Percentiles rank a stretch among this genome's conserved stretches.
phyloP scores from a whole-genome alignment of 768 basidiomycete species.

The Phanerodontia chrysosporium region DNA sequence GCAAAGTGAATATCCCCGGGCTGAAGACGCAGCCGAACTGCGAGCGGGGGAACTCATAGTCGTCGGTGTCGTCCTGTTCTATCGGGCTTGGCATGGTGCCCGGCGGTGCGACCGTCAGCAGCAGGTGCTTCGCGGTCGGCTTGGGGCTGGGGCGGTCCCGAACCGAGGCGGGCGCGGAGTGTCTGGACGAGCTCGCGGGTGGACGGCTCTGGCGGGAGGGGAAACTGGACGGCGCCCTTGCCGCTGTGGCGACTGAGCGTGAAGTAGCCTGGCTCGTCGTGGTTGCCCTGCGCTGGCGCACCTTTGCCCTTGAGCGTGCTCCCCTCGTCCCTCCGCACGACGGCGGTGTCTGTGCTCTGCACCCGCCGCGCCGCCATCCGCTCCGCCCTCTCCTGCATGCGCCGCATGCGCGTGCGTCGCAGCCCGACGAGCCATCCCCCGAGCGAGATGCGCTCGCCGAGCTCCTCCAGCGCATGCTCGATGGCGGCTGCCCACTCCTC shows the following conservation, averaged over 20 bases:
- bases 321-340: constrained; percentile 13
- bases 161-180: constrained; percentile 24
- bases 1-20: constrained; percentile 34
- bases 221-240: neutral
- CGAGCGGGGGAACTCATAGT: constrained; percentile 36
- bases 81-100: constrained; percentile 7
- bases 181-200: constrained; percentile 16
- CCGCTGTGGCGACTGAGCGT: neutral
- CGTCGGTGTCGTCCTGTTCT: constrained; percentile 27
- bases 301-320: constrained; percentile 13
- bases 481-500: constrained; percentile 43
- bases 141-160: constrained; percentile 22
- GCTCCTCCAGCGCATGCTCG: constrained; percentile 43
- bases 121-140: constrained; percentile 39
- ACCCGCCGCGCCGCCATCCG: constrained; percentile 17
- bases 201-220: neutral
- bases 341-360: constrained; percentile 3
- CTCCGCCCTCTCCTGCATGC: constrained; percentile 17
- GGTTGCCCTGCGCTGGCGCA: neutral
- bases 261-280: neutral
- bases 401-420: constrained; percentile 25
- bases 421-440: constrained; percentile 48
- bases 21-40: constrained; percentile 44
- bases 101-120: constrained; percentile 46
- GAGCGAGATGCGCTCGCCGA: constrained; percentile 35